These are phyloP conservation scores for Botrytis galanthina DNA, from an alignment of 2,329 filamentous ascomycete genomes.

Conservation along the genomic window DNA sequence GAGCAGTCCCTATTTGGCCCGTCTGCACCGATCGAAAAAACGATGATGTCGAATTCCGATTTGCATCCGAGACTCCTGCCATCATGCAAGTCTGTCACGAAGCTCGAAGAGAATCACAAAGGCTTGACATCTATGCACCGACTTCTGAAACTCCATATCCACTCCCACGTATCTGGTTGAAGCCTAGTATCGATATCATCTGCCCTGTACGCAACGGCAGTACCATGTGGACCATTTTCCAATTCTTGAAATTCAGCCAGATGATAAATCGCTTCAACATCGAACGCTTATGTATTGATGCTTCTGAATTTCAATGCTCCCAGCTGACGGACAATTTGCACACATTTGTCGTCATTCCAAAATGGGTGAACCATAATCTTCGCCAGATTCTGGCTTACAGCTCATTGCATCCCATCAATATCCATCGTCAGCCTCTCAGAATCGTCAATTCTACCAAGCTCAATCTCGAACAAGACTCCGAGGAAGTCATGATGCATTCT, in stretches of 20 bases:
- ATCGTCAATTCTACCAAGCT: neutral
- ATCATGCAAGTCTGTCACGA: neutral
- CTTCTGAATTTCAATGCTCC: neutral
- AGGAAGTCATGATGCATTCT: neutral
- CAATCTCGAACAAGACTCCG: too few relatives aligned
- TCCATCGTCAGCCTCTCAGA: neutral
- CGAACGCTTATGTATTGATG: neutral
- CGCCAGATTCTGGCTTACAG: neutral
- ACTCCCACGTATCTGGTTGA: neutral
- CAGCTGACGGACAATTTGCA: neutral
- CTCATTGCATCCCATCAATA: neutral
- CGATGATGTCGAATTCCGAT: neutral
- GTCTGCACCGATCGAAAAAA: neutral
- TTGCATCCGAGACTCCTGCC: neutral
- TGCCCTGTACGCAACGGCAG: neutral
- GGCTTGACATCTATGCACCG: neutral
- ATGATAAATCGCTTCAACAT: neutral
- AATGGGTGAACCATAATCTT: neutral
- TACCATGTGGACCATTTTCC: neutral
- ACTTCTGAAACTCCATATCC: too few relatives aligned
- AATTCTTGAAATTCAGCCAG: neutral
- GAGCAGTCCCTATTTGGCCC: neutral
- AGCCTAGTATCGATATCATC: neutral
- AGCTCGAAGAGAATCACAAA: neutral
- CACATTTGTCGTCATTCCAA: neutral